Evolutionary conservation across 345 rosid species (phyloP), one percentile per base, ranked within the genome.

Genomic region (Erysimum cheiranthoides): DNA sequence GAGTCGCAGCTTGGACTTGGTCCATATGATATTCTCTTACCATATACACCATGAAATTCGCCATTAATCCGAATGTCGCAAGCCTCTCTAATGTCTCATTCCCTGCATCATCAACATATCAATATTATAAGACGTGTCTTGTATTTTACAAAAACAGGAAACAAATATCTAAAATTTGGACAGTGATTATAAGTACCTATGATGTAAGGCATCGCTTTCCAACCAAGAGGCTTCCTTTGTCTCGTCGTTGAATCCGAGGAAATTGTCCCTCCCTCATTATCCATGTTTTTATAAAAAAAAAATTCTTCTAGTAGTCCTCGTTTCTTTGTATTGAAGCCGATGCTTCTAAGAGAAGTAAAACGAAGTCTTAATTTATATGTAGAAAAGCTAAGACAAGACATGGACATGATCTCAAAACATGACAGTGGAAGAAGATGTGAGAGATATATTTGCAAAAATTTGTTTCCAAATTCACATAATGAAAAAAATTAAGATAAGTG

Each of bases 161-260:
- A n/a, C 18, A 50, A 14, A 50, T 18, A 61, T 51, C 1, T 5
- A 18, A 51, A 49, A 8, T 4, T 49, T 49, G 5, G 49, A 71
- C 49, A 56, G 43, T 36, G 47, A 21, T 32, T 43, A 64, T 43
- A 35, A 43, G 27, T 39, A 90, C 95, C 96, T 85, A 93, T 66
- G 47, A 90, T 86, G 67, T 68, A 89, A 34, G 96, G 89, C 88
- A 93, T 93, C 74, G 90, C 82, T 84, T 62, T 90, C 97, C 98
- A 93, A 82, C 93, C 98, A 3, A 86, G 87, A 25, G 89, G 88
- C 71, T 80, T 85, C 53, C 68, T 70, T 10, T 32, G 64, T 7
- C 71, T 14, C 10, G 5, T 39, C 18, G 69, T 66, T 43, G 78
- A 60, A 42, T 40, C 58, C 6, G 77, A 71, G 0, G 46, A 57